These are phyloP conservation scores for Saccharomyces jurei DNA, from an alignment of 805 yeast genomes.

Conservation along the genomic window DNA sequence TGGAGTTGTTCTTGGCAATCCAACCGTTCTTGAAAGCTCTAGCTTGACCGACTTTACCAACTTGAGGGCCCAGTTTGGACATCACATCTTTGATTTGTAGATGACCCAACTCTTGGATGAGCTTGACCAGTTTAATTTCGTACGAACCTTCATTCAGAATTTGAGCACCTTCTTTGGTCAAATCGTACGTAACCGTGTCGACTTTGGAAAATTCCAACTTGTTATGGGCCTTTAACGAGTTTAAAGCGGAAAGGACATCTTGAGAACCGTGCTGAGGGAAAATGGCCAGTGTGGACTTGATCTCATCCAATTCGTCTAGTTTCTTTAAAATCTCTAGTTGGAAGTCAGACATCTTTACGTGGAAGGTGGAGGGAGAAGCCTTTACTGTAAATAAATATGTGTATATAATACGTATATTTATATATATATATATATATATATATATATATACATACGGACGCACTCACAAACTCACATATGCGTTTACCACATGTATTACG, in stretches of 20 bases:
- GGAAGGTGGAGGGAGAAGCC: background rate
- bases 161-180: conserved; percentile 76
- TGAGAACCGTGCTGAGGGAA: conserved; percentile 62
- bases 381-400: background rate
- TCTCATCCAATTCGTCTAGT: conserved; percentile 53
- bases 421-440: background rate
- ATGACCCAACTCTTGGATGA: conserved; percentile 66
- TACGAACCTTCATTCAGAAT: conserved; percentile 80
- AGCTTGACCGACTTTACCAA: conserved; percentile 91
- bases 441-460: background rate
- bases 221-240: conserved; percentile 73
- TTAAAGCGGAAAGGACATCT: conserved; percentile 71
- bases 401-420: background rate
- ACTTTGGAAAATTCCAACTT: conserved; percentile 68
- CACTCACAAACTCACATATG: background rate
- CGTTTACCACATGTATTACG: background rate
- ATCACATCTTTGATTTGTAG: conserved; percentile 69
- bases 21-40: conserved; percentile 96
- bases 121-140: conserved; percentile 74
- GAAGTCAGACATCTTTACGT: conserved; percentile 52
- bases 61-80: conserved; percentile 61
- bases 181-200: conserved; percentile 68
- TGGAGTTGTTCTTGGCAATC: conserved; percentile 83
- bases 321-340: conserved; percentile 56
- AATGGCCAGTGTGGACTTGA: conserved; percentile 58